Conservation (phyloP, 148 eudicot species). For the Heliamphora exappendiculata region DNA sequence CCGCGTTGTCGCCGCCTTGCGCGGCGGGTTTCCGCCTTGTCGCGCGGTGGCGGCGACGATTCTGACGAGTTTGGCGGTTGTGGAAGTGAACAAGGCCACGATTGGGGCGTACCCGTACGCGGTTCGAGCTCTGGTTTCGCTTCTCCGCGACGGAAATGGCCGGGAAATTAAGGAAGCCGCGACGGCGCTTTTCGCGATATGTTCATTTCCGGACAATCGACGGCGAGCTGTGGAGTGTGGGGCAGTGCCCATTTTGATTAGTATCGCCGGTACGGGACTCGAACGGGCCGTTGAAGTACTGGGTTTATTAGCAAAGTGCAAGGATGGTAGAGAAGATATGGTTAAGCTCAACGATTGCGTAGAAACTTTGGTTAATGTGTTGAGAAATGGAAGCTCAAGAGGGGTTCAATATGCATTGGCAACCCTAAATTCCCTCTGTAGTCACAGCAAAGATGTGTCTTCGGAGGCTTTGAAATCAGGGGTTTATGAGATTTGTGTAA, state of each 20-base stretch:
- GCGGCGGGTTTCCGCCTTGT: slow-evolving; percentile 27
- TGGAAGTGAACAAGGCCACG: slow-evolving; percentile 88
- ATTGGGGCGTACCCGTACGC: slow-evolving; percentile 81
- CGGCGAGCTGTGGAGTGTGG: slow-evolving; percentile 55
- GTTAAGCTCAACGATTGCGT: slow-evolving; percentile 31
- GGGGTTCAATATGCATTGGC: slow-evolving; percentile 67
- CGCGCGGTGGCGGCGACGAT: slow-evolving; percentile 76
- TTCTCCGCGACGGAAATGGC: slow-evolving; percentile 39
- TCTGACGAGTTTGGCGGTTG: slow-evolving; percentile 71
- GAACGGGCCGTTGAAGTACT: slow-evolving; percentile 82
- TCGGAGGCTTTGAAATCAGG: slow-evolving; percentile 46
- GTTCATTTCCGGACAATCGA: slow-evolving; percentile 73
- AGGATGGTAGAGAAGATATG: slow-evolving; percentile 63
- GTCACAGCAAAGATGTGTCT: slow-evolving; percentile 35
- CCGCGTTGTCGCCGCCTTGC: slow-evolving; percentile 39
- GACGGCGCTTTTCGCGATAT: slow-evolving; percentile 65
- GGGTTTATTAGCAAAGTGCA: slow-evolving; percentile 64
- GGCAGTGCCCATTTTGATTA: slow-evolving; percentile 41
- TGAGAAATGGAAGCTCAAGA: slow-evolving; percentile 72
- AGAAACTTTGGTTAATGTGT: slow-evolving; percentile 42
- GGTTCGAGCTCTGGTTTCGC: slow-evolving; percentile 41
- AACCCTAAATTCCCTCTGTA: slow-evolving; percentile 54
- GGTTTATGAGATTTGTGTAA: slow-evolving; percentile 58
- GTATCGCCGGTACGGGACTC: slow-evolving; percentile 40
- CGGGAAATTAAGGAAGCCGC: slow-evolving; percentile 83